phyloP scores from a whole-genome alignment of 176 grass and related monocot species.

The Avena insularis region DNA sequence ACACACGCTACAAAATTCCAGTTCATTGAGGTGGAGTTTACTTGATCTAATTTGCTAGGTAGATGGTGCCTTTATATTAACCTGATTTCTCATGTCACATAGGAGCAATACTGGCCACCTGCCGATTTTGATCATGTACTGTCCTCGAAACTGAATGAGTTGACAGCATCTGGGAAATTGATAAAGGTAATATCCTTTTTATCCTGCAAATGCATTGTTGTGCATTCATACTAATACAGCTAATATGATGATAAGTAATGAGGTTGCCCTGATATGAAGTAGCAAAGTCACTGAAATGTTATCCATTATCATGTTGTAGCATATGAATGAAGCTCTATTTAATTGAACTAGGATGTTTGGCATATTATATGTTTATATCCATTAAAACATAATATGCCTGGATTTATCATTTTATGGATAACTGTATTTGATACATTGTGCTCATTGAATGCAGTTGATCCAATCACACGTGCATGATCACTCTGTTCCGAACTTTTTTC shows the following conservation, averaged over 20 bases:
- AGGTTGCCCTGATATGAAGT: conserved; percentile 1
- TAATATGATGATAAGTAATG: not conserved
- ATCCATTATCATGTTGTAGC: not conserved
- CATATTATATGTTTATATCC: not conserved
- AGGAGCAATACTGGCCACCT: conserved; percentile 88
- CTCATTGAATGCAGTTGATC: not conserved
- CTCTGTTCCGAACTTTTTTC: not conserved
- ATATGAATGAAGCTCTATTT: not conserved
- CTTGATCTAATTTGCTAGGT: conserved; percentile 24
- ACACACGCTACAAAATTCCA: not conserved
- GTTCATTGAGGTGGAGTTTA: not conserved
- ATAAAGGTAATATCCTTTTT: conserved; percentile 62
- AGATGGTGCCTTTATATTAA: conserved; percentile 37
- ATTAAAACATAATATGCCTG: conserved; percentile 12
- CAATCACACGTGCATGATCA: not conserved
- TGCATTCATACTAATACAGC: conserved; percentile 4
- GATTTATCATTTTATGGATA: not conserved
- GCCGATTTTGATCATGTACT: conserved; percentile 78
- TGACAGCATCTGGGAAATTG: conserved; percentile 72
- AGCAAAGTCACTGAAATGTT: not conserved
- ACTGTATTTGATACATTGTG: not conserved
- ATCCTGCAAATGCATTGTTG: conserved; percentile 3
- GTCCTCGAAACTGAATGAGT: conserved; percentile 71
- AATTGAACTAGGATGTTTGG: not conserved
- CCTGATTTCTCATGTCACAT: conserved; percentile 40